Percentiles rank a stretch among this genome's conserved stretches.
Conservation (phyloP, 2,329 filamentous ascomycete genomes). For the Talaromyces sp. region DNA sequence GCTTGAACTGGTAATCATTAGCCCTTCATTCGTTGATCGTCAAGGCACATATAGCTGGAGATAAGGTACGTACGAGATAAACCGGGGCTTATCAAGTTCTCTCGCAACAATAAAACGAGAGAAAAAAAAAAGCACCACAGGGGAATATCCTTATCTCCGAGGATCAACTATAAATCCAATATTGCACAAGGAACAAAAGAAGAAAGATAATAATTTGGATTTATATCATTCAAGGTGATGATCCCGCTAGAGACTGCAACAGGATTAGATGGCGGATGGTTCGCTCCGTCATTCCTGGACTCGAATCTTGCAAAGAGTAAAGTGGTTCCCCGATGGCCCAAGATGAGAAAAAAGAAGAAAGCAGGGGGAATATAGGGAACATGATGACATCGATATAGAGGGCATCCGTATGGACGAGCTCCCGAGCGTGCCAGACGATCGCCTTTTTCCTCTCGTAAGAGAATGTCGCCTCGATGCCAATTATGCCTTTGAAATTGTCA, state of each 20-base stretch:
- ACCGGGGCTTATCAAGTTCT: slow-evolving; percentile 25
- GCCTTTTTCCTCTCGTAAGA: slow-evolving; percentile 28
- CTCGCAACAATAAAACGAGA: neutral
- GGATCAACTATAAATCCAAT: slow-evolving; percentile 5
- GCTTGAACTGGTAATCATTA: neutral
- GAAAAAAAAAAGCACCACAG: slow-evolving; percentile 6
- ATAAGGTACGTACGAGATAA: slow-evolving; percentile 23
- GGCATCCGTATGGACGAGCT: slow-evolving; percentile 6
- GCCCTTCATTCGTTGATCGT: neutral
- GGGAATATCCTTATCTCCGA: slow-evolving; percentile 18
- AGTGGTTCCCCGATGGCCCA: neutral
- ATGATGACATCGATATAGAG: slow-evolving; percentile 26
- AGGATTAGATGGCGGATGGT: slow-evolving; percentile 33
- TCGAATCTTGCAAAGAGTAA: neutral
- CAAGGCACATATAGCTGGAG: neutral
- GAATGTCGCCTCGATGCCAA: slow-evolving; percentile 14
- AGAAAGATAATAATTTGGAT: neutral
- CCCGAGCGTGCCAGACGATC: slow-evolving; percentile 21
- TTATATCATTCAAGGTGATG: slow-evolving; percentile 17
- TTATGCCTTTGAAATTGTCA: slow-evolving; percentile 26
- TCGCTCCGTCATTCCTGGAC: slow-evolving; percentile 34
- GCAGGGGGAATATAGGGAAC: neutral
- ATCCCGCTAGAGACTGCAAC: slow-evolving; percentile 31
- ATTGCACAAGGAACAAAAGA: neutral
- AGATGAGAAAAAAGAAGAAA: neutral